phyloP scores from a whole-genome alignment of 2,329 filamentous ascomycete species.

The Apiospora hydei region DNA sequence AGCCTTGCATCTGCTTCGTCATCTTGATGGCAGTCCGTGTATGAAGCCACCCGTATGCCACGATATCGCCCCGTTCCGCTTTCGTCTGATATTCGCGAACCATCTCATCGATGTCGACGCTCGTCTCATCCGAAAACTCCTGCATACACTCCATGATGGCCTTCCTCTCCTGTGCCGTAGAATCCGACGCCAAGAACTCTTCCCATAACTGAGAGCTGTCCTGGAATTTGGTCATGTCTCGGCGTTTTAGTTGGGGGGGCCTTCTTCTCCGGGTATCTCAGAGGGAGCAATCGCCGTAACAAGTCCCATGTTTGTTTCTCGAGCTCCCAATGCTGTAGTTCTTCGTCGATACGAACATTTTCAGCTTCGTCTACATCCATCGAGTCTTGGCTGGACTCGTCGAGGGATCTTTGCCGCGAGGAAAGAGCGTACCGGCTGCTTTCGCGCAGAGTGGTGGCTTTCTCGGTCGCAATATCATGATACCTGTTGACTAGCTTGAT shows the following conservation, averaged over 20 bases:
- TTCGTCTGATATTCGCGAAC: slow-evolving; percentile 78
- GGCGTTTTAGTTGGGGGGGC: slow-evolving; percentile 44
- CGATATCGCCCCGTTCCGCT: slow-evolving; percentile 80
- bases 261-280: slow-evolving; percentile 63
- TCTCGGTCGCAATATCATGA: slow-evolving; percentile 60
- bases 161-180: slow-evolving; percentile 78
- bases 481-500: slow-evolving; percentile 73
- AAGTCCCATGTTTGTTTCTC: slow-evolving; percentile 94
- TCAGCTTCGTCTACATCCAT: slow-evolving; percentile 64
- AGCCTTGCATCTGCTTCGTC: slow-evolving; percentile 79
- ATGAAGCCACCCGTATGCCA: slow-evolving; percentile 90
- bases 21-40: slow-evolving; percentile 90
- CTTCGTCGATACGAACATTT: slow-evolving; percentile 45
- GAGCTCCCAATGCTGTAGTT: slow-evolving; percentile 73
- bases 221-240: slow-evolving; percentile 41
- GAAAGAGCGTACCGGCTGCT: slow-evolving; percentile 14
- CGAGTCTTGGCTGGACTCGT: slow-evolving; percentile 48
- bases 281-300: slow-evolving; percentile 74
- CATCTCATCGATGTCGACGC: slow-evolving; percentile 76
- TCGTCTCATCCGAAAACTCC: slow-evolving; percentile 70
- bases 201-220: slow-evolving; percentile 59
- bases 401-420: slow-evolving; percentile 28
- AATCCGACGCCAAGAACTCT: slow-evolving; percentile 77
- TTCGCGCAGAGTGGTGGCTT: slow-evolving; percentile 50
- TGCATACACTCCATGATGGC: slow-evolving; percentile 88